A percentile compares a stretch with the other conserved stretches of the same genome.
Evolutionary conservation across 2,329 filamentous ascomycete genomes (phyloP).

Genomic region (Claviceps paspali): DNA sequence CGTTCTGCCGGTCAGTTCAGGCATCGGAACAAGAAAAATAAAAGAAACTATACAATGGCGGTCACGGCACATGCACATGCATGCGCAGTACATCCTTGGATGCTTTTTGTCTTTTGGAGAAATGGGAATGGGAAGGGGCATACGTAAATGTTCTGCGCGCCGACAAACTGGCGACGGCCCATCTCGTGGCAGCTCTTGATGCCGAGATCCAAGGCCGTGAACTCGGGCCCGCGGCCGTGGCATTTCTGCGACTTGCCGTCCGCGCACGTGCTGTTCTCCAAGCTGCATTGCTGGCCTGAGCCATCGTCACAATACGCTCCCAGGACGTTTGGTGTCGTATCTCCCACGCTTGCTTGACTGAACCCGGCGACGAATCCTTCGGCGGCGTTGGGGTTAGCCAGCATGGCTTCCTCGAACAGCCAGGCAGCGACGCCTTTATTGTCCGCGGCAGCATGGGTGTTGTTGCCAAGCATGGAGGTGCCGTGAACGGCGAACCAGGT

Average conservation of each 20-base stretch:
- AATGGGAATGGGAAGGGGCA: slow-evolving; percentile 9
- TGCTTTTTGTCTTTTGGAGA: neutral
- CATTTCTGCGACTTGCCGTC: slow-evolving; percentile 55
- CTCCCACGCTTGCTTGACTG: slow-evolving; percentile 80
- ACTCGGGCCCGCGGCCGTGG: slow-evolving; percentile 59
- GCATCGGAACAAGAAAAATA: too few species aligned
- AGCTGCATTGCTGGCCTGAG: slow-evolving; percentile 52
- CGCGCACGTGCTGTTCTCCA: slow-evolving; percentile 71
- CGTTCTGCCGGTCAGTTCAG: neutral
- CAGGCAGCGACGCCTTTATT: slow-evolving; percentile 91
- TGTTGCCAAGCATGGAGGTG: slow-evolving; percentile 81
- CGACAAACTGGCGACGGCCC: slow-evolving; percentile 53
- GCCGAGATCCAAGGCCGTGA: slow-evolving; percentile 52
- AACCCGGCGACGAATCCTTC: slow-evolving; percentile 76
- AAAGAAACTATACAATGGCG: too few species aligned
- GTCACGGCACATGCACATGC: too few species aligned
- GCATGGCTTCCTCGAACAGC: slow-evolving; percentile 60
- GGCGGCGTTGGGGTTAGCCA: slow-evolving; percentile 36
- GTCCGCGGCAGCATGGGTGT: slow-evolving; percentile 81
- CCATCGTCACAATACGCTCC: slow-evolving; percentile 86
- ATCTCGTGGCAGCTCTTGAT: slow-evolving; percentile 63
- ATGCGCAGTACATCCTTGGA: too few species aligned
- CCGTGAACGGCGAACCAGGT: slow-evolving; percentile 91
- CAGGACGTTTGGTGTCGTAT: slow-evolving; percentile 76
- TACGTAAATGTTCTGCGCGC: slow-evolving; percentile 32